Evolutionary conservation across 192 early-diverging fungal genomes (phyloP).

Genomic region (Umbelopsis isabellina): DNA sequence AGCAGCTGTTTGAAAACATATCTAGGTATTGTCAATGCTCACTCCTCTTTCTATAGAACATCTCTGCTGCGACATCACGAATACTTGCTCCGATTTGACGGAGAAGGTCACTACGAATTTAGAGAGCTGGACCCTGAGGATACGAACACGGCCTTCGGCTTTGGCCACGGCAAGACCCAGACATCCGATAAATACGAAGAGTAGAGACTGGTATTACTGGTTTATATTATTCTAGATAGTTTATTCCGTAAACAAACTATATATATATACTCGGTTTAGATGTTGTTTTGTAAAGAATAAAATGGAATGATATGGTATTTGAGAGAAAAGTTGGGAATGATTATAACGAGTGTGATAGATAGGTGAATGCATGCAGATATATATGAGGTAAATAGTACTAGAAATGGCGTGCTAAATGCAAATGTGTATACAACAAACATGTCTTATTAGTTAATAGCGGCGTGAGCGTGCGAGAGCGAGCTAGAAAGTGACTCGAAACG

Average conservation of each 20-base stretch:
- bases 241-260: neutral
- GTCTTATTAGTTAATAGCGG: neutral
- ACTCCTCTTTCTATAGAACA: conserved; percentile 18
- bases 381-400: too few species aligned
- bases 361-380: too few species aligned
- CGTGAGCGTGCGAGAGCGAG: neutral
- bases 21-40: neutral
- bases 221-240: neutral
- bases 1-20: neutral
- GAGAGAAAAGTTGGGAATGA: neutral
- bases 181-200: conserved; percentile 44
- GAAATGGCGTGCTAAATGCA: too few species aligned
- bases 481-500: neutral
- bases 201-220: neutral
- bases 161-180: conserved; percentile 56
- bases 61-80: conserved; percentile 57
- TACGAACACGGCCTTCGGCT: conserved; percentile 47
- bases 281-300: too few species aligned
- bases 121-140: conserved; percentile 54
- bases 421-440: too few species aligned
- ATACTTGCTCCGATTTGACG: conserved; percentile 64
- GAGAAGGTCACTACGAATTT: conserved; percentile 66
- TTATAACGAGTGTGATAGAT: neutral
- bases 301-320: too few species aligned
- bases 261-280: too few species aligned